A percentile compares a stretch with the other conserved stretches of the same genome.
Evolutionary conservation across 2,329 filamentous ascomycete genomes (phyloP).

Genomic region (Aureobasidium namibiae): DNA sequence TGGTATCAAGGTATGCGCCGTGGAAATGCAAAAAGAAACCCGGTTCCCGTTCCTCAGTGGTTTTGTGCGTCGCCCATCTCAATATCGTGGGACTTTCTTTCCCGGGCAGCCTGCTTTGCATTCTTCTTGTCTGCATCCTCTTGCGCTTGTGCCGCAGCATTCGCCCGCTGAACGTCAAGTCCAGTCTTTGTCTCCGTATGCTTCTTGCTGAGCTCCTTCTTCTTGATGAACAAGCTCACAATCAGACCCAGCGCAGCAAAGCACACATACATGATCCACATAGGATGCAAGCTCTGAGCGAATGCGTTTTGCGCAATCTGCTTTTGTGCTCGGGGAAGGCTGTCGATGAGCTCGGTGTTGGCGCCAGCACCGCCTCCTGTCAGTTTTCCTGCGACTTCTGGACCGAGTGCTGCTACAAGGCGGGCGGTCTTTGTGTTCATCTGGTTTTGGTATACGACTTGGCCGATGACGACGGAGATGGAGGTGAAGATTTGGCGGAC

Average conservation of each 20-base stretch:
- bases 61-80: constrained; percentile 6
- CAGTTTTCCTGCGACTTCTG: constrained; percentile 43
- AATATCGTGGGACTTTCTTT: constrained; percentile 7
- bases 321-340: constrained; percentile 41
- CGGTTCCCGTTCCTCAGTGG: neutral
- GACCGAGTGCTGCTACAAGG: constrained; percentile 44
- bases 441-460: constrained; percentile 65
- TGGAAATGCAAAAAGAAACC: neutral
- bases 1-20: neutral
- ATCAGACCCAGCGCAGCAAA: constrained; percentile 33
- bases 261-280: constrained; percentile 43
- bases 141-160: constrained; percentile 26
- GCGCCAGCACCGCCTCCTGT: constrained; percentile 54
- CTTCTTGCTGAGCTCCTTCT: constrained; percentile 33
- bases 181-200: constrained; percentile 44
- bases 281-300: constrained; percentile 35
- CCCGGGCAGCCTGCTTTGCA: neutral
- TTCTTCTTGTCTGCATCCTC: constrained; percentile 14
- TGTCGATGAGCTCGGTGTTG: constrained; percentile 50
- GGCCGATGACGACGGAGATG: constrained; percentile 60
- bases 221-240: constrained; percentile 32
- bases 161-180: constrained; percentile 34
- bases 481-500: constrained; percentile 58
- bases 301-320: constrained; percentile 34
- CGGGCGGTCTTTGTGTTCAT: constrained; percentile 50